Percentiles rank a stretch among this genome's conserved stretches.
These are phyloP conservation scores for Penicillium coffeae DNA, from an alignment of 495 filamentous ascomycete genomes.

Conservation along the genomic window DNA sequence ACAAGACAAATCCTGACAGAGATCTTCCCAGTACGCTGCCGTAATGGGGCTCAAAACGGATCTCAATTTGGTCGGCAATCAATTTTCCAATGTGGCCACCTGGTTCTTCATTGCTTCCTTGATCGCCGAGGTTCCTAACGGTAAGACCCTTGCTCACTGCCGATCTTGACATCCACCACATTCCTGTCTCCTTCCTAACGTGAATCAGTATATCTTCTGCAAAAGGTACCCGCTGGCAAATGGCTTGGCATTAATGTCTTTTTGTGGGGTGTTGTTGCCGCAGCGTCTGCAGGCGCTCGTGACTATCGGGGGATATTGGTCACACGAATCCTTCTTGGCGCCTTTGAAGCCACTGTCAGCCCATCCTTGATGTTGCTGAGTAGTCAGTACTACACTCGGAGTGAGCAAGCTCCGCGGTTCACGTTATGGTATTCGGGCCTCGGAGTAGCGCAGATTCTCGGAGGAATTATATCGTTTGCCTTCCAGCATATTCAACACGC, in stretches of 20 bases:
- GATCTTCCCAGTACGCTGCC: constrained; percentile 42
- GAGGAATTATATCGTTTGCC: constrained; percentile 56
- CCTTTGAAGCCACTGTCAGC: constrained; percentile 62
- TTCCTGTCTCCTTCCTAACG: not conserved
- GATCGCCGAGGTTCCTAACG: constrained; percentile 53
- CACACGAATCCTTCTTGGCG: constrained; percentile 56
- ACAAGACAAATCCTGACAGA: not conserved
- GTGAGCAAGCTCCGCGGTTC: constrained; percentile 60
- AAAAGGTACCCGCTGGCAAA: constrained; percentile 48
- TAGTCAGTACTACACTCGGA: constrained; percentile 57
- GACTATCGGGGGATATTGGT: constrained; percentile 18
- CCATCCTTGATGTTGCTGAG: constrained; percentile 51
- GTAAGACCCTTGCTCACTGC: no score
- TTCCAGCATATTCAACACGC: constrained; percentile 35
- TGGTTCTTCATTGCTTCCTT: constrained; percentile 54
- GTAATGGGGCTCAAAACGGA: constrained; percentile 53
- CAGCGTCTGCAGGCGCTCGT: constrained; percentile 17
- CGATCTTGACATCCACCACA: not conserved
- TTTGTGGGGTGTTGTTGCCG: constrained; percentile 43
- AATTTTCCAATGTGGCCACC: constrained; percentile 52
- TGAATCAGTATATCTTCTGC: constrained; percentile 28
- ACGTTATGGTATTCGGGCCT: constrained; percentile 62
- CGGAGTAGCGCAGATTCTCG: constrained; percentile 59
- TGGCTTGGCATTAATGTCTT: constrained; percentile 50
- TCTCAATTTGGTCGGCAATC: constrained; percentile 45